Conservation (phyloP, 345 rosid genomes). For the Microcos paniculata region DNA sequence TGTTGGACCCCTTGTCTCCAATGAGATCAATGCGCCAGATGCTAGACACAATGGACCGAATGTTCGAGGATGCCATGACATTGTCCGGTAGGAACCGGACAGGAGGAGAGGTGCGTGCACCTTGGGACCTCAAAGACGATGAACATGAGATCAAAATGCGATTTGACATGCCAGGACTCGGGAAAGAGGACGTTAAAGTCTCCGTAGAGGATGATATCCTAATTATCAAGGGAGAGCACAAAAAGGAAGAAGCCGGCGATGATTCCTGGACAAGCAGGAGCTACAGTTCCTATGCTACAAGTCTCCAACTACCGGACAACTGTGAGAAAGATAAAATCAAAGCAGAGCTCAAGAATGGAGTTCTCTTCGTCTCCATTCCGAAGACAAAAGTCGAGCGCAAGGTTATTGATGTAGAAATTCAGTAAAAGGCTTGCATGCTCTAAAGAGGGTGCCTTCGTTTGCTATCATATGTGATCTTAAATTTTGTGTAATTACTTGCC, state of each 20-base stretch:
- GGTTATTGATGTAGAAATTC: slow-evolving; percentile 45
- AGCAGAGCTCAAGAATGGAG: slow-evolving; percentile 79
- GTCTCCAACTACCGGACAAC: slow-evolving; percentile 58
- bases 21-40: slow-evolving; percentile 82
- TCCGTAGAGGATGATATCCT: slow-evolving; percentile 64
- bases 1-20: slow-evolving; percentile 65
- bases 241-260: slow-evolving; percentile 43
- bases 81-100: slow-evolving; percentile 34
- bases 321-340: slow-evolving; percentile 59
- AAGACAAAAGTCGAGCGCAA: slow-evolving; percentile 60
- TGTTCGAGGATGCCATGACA: slow-evolving; percentile 55
- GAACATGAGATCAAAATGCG: slow-evolving; percentile 77
- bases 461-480: not conserved
- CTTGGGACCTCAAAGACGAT: slow-evolving; percentile 85
- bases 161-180: slow-evolving; percentile 84
- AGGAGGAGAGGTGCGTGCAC: slow-evolving; percentile 46
- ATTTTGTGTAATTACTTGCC: not conserved
- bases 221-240: slow-evolving; percentile 62
- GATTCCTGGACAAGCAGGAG: slow-evolving; percentile 47
- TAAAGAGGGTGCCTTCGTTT: not conserved
- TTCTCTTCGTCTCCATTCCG: slow-evolving; percentile 60
- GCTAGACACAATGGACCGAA: slow-evolving; percentile 73
- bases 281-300: slow-evolving; percentile 48
- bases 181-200: slow-evolving; percentile 73
- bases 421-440: slow-evolving; percentile 14